These are phyloP conservation scores for Entamoeba moshkovskii DNA, from an alignment of 208 protist species.

Conservation along the genomic window DNA sequence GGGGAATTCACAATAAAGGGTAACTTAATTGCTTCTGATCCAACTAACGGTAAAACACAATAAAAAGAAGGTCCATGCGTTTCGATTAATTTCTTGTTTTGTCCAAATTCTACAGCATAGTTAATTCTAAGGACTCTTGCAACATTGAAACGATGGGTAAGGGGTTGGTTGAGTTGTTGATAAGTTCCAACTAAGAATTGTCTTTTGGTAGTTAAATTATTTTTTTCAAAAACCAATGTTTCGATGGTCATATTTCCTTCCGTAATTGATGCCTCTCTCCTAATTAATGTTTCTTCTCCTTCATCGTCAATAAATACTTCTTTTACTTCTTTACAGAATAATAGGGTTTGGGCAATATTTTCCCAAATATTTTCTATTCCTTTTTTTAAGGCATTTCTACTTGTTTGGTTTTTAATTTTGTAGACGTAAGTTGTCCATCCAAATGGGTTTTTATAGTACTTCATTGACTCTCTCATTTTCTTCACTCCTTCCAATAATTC, in stretches of 20 bases:
- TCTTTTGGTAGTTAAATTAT: background rate
- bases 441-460: background rate
- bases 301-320: background rate
- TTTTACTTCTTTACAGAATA: background rate
- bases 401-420: background rate
- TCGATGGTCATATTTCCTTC: background rate
- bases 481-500: background rate
- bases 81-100: background rate
- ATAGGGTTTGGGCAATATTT: background rate
- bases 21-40: background rate
- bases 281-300: background rate
- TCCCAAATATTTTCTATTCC: background rate
- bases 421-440: background rate
- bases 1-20: background rate
- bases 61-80: background rate
- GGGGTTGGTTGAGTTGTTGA: background rate
- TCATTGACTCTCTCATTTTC: background rate
- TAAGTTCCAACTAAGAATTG: background rate
- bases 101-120: background rate
- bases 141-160: background rate
- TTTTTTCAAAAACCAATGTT: background rate
- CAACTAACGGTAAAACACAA: background rate
- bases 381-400: background rate
- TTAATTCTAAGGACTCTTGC: background rate
- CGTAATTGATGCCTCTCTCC: background rate